Conservation (phyloP, 495 filamentous ascomycete genomes). For the Penicillium bovifimosum region DNA sequence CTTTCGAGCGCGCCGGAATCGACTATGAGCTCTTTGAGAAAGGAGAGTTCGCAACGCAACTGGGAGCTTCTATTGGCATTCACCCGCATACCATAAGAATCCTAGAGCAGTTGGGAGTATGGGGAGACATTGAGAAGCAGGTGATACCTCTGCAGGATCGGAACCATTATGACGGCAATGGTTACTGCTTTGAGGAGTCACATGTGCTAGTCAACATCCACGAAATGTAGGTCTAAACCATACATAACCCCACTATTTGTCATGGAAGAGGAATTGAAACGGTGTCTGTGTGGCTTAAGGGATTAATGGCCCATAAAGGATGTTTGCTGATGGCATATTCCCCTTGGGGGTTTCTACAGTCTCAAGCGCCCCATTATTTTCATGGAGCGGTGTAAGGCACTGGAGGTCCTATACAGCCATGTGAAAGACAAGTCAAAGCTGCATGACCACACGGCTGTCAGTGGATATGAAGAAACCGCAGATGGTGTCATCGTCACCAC, state of each 20-base stretch:
- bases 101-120: slow-evolving; percentile 14
- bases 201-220: slow-evolving; percentile 4
- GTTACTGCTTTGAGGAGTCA: slow-evolving; percentile 9
- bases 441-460: slow-evolving; percentile 8
- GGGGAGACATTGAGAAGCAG: slow-evolving; percentile 10
- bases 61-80: slow-evolving; percentile 15
- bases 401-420: slow-evolving; percentile 11
- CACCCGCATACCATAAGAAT: slow-evolving; percentile 11
- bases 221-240: slow-evolving; percentile 10
- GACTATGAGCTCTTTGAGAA: slow-evolving; percentile 17
- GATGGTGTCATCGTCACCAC: slow-evolving; percentile 9
- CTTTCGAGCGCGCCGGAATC: slow-evolving; percentile 14
- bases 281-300: not conserved
- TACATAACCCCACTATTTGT: not conserved
- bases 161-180: slow-evolving; percentile 8
- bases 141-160: slow-evolving; percentile 10
- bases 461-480: slow-evolving; percentile 12
- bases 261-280: not conserved
- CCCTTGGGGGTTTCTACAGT: not conserved
- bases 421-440: slow-evolving; percentile 11
- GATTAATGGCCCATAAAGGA: not conserved
- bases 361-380: slow-evolving; percentile 14
- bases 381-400: slow-evolving; percentile 12
- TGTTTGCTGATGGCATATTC: not conserved
- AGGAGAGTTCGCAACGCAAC: slow-evolving; percentile 11